phyloP scores from a whole-genome alignment of 2,329 filamentous ascomycete genomes.

The Diaporthe vaccinii region DNA sequence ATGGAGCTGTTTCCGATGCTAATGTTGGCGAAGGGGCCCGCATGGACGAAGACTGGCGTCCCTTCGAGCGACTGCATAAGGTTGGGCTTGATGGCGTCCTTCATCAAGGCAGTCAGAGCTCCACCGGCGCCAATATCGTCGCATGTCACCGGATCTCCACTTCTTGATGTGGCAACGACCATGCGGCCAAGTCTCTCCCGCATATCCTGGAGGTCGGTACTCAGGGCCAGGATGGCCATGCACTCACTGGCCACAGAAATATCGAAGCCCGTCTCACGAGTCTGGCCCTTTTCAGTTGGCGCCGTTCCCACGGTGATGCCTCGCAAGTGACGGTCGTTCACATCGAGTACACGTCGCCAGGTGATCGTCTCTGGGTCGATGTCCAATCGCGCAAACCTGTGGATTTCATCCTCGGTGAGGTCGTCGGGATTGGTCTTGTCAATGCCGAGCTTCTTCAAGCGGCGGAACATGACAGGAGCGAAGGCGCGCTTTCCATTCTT shows the following conservation, averaged over 20 bases:
- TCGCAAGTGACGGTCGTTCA: constrained; percentile 95
- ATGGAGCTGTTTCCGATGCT: constrained; percentile 97
- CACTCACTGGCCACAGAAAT: constrained; percentile 98
- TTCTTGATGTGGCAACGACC: constrained; percentile 90
- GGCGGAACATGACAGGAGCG: constrained; percentile 89
- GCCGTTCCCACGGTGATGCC: constrained; percentile 91
- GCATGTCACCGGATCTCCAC: constrained; percentile 92
- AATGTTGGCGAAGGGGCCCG: constrained; percentile 98
- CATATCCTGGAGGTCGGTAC: constrained; percentile 89
- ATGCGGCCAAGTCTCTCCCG: constrained; percentile 93
- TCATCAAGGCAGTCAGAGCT: constrained; percentile 94
- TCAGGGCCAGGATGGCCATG: constrained; percentile 97
- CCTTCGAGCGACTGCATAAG: constrained; percentile 98
- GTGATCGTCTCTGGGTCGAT: constrained; percentile 98
- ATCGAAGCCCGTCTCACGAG: constrained; percentile 92
- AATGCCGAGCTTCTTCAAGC: constrained; percentile 95
- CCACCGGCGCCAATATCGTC: constrained; percentile 95
- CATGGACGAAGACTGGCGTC: constrained; percentile 97
- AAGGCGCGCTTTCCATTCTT: constrained; percentile 94
- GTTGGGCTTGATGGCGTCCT: constrained; percentile 98
- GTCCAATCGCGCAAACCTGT: constrained; percentile 90
- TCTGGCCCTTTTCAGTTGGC: constrained; percentile 89
- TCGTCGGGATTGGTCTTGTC: constrained; percentile 94
- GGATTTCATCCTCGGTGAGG: constrained; percentile 90
- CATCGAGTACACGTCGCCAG: constrained; percentile 95